Conservation (phyloP, 2,329 filamentous ascomycete species). For the Colletotrichum sidae region DNA sequence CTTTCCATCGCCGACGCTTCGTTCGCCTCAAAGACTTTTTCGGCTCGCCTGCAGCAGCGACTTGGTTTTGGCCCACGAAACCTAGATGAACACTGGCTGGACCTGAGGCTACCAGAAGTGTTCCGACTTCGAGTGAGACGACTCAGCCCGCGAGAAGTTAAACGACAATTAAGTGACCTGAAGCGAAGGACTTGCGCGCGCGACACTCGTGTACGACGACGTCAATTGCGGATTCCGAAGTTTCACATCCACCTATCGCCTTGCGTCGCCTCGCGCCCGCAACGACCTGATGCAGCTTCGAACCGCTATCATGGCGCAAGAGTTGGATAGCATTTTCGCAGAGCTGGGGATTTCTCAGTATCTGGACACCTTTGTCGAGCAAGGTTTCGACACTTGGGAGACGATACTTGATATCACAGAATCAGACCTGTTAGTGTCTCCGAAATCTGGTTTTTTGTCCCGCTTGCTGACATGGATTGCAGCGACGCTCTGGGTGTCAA, state of each 20-base stretch:
- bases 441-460: background rate
- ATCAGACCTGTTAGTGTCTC: constrained; percentile 76
- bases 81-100: constrained; percentile 14
- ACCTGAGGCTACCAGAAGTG: constrained; percentile 12
- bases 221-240: background rate
- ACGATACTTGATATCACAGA: constrained; percentile 87
- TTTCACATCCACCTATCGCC: background rate
- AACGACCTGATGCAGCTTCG: background rate
- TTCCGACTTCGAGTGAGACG: constrained; percentile 26
- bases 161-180: constrained; percentile 21
- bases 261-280: too few species aligned
- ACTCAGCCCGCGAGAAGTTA: constrained; percentile 6
- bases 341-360: constrained; percentile 85
- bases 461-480: background rate
- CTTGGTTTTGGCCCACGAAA: background rate
- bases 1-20: background rate
- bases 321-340: constrained; percentile 74
- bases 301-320: constrained; percentile 58
- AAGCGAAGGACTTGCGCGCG: background rate
- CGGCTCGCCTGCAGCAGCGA: background rate
- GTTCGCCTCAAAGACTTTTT: too few species aligned
- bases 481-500: constrained; percentile 82
- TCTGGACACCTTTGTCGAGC: constrained; percentile 76
- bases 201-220: background rate
- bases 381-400: constrained; percentile 89